Evolutionary conservation across 331 rosid genomes (phyloP).

Genomic region (Pyracantha coccinea): DNA sequence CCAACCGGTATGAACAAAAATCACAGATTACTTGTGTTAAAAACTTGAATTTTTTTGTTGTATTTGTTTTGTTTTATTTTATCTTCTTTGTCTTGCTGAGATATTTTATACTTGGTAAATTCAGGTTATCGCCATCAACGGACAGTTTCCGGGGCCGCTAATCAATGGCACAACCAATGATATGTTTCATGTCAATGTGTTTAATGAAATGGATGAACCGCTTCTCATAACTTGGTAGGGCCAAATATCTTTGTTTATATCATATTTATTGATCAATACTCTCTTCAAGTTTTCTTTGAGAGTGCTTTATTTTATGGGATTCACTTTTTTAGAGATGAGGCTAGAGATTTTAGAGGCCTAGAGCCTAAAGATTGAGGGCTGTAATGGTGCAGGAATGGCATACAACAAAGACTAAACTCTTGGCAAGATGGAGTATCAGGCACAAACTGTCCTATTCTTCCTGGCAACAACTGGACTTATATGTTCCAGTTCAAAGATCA

Average conservation of each 20-base stretch:
- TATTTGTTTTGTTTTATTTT: background rate
- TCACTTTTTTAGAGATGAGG: background rate
- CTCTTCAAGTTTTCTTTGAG: no score
- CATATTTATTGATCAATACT: no score
- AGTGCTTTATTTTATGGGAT: no score
- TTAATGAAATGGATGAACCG: conserved; percentile 16
- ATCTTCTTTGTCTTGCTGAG: background rate
- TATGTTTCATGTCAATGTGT: conserved; percentile 19
- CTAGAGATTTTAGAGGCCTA: background rate
- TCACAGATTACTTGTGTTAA: background rate
- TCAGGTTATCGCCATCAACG: conserved; percentile 24
- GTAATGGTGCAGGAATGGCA: conserved; percentile 14
- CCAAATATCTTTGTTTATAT: background rate
- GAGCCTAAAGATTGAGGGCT: background rate
- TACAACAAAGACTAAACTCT: conserved; percentile 22
- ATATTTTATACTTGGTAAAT: background rate
- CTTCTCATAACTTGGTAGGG: conserved; percentile 23
- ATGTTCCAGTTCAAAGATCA: conserved; percentile 19
- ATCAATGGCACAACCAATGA: conserved; percentile 26
- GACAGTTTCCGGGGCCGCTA: conserved; percentile 27
- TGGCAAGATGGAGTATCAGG: conserved; percentile 28
- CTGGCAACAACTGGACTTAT: conserved; percentile 15
- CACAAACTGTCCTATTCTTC: conserved; percentile 19
- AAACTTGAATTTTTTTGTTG: background rate
- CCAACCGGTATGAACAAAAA: conserved; percentile 16